phyloP scores from a whole-genome alignment of 2,329 filamentous ascomycete genomes.

The Epichloe brachyelytri region DNA sequence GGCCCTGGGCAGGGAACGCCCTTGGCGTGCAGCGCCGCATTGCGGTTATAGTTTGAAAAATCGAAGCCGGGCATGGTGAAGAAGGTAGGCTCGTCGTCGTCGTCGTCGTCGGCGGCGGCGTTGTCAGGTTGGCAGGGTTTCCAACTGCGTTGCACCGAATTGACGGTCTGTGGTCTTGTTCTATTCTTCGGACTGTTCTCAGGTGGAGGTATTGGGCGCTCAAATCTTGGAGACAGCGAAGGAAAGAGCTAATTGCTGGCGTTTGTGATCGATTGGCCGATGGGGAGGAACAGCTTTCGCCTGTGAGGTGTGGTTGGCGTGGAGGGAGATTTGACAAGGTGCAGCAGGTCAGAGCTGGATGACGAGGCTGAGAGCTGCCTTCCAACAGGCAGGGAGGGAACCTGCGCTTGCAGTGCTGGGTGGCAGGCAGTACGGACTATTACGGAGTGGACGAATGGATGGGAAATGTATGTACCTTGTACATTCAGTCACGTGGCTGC shows the following conservation, averaged over 20 bases:
- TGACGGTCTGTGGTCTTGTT: background rate
- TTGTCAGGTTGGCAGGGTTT: background rate
- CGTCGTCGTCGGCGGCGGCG: background rate
- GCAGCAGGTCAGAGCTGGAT: conserved; percentile 26
- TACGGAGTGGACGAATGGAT: too few species aligned
- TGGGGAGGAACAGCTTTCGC: background rate
- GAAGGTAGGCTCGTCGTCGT: conserved; percentile 3
- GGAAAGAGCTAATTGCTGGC: background rate
- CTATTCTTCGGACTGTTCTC: background rate
- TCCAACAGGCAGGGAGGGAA: conserved; percentile 10
- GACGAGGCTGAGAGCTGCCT: conserved; percentile 44
- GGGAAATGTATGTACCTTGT: background rate
- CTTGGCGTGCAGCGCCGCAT: conserved; percentile 85
- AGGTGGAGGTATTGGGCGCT: background rate
- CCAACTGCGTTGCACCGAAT: conserved; percentile 1
- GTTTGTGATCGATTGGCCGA: background rate
- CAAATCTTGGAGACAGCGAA: background rate
- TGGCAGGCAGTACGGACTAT: background rate
- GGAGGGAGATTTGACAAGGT: conserved; percentile 2
- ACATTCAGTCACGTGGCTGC: conserved; percentile 4
- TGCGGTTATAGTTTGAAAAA: conserved; percentile 99
- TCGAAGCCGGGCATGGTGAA: conserved; percentile 87
- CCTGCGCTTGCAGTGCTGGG: background rate
- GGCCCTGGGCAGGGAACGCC: conserved; percentile 94
- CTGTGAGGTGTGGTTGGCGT: conserved; percentile 9